phyloP scores from a whole-genome alignment of 164 flowering plant species.

The Paratinospora sagittata region DNA sequence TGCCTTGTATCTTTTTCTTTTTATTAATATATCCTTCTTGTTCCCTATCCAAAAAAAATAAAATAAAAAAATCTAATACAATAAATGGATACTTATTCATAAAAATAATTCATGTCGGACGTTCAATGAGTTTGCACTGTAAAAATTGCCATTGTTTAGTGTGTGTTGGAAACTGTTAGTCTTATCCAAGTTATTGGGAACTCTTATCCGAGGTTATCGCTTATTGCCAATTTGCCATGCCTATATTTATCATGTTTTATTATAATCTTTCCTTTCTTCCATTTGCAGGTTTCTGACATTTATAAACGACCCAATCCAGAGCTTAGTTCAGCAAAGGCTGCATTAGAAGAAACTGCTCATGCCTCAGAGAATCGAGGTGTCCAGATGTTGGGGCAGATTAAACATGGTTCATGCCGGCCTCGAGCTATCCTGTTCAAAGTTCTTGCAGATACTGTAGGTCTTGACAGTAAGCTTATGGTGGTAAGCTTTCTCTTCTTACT shows the following conservation, averaged over 20 bases:
- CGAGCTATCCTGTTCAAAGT: slow-evolving; percentile 94
- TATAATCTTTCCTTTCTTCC: background rate
- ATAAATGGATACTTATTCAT: too few species aligned
- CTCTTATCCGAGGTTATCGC: background rate
- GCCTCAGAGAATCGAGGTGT: slow-evolving; percentile 50
- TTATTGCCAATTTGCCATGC: background rate
- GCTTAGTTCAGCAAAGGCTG: slow-evolving; percentile 67
- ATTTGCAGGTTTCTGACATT: slow-evolving; percentile 71
- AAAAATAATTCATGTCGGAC: too few species aligned
- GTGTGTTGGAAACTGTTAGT: background rate
- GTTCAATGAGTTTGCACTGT: background rate
- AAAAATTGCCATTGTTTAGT: background rate
- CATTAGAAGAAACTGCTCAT: slow-evolving; percentile 56
- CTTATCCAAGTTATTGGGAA: background rate
- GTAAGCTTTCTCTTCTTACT: slow-evolving; percentile 29
- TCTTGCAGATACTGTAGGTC: slow-evolving; percentile 93
- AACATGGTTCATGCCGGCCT: slow-evolving; percentile 83
- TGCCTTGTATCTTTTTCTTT: background rate
- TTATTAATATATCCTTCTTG: too few species aligned
- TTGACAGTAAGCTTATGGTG: slow-evolving; percentile 86
- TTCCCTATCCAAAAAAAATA: too few species aligned
- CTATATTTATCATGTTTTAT: background rate
- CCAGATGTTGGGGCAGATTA: slow-evolving; percentile 85
- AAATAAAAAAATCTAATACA: too few species aligned
- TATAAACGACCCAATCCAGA: slow-evolving; percentile 71